These are phyloP conservation scores for Chlorella sp. DNA, from an alignment of 139 green algal genomes.

Conservation along the genomic window DNA sequence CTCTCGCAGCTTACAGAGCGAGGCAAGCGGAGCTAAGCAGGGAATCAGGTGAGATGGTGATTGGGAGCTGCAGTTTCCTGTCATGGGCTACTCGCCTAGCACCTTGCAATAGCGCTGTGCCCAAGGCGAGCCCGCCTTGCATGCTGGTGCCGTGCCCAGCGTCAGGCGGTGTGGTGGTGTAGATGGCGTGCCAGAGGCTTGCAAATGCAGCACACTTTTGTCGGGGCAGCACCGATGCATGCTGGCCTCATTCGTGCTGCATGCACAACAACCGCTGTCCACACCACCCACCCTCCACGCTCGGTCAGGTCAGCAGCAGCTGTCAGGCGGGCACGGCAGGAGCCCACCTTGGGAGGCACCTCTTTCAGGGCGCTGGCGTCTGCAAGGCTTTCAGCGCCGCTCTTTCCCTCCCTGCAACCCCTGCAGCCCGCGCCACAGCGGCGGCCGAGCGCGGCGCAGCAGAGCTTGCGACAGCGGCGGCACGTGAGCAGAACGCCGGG, in stretches of 20 bases:
- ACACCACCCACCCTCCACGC: too few species aligned
- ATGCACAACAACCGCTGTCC: too few species aligned
- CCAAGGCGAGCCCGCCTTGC: neutral
- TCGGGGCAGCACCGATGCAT: neutral
- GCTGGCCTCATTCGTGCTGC: too few species aligned
- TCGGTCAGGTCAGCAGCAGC: neutral
- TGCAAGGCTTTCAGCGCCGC: too few species aligned
- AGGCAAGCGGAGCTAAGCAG: conserved; percentile 1
- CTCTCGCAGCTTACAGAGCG: neutral
- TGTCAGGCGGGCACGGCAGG: too few species aligned
- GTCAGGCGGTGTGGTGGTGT: too few species aligned
- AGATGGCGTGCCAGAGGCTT: neutral
- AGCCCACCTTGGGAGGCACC: too few species aligned
- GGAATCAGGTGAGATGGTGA: neutral
- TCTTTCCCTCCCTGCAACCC: neutral
- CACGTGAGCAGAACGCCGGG: neutral
- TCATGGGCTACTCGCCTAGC: too few species aligned
- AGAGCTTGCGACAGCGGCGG: neutral
- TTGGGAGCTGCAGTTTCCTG: neutral
- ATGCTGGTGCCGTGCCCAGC: neutral
- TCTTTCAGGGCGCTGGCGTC: too few species aligned
- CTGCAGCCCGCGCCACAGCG: neutral
- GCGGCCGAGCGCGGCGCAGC: neutral
- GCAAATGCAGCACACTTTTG: neutral
- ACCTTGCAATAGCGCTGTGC: neutral